Evolutionary conservation across 1,139 yeast species (phyloP).

Genomic region (Meyerozyma guilliermondii): DNA sequence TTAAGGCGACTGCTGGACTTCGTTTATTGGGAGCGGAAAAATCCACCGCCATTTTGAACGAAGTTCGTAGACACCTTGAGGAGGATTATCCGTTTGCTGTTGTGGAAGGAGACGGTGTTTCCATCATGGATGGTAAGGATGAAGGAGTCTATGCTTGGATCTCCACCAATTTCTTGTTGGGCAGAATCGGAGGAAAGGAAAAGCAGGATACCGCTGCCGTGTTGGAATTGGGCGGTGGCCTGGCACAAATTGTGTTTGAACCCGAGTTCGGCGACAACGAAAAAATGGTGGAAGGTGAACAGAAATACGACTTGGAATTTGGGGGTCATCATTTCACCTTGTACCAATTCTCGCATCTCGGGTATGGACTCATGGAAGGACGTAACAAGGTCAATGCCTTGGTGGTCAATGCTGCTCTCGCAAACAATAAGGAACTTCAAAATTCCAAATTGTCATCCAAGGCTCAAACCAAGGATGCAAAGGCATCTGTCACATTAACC

Average conservation of each 20-base stretch:
- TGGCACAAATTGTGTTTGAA: constrained; percentile 96
- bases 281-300: constrained; percentile 79
- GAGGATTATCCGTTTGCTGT: constrained; percentile 85
- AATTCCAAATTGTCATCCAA: constrained; percentile 28
- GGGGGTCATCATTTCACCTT: constrained; percentile 79
- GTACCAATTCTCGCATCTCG: constrained; percentile 92
- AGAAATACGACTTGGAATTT: constrained; percentile 72
- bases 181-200: constrained; percentile 77
- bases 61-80: constrained; percentile 73
- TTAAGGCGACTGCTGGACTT: constrained; percentile 97
- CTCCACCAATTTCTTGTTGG: constrained; percentile 86
- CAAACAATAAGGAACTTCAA: constrained; percentile 20
- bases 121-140: constrained; percentile 92
- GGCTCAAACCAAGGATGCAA: constrained; percentile 35
- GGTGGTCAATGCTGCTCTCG: constrained; percentile 48
- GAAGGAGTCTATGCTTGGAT: constrained; percentile 99
- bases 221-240: constrained; percentile 97
- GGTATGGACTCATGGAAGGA: constrained; percentile 94
- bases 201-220: constrained; percentile 88
- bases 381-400: constrained; percentile 72
- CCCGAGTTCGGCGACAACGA: constrained; percentile 63
- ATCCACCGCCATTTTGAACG: constrained; percentile 61
- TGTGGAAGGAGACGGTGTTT: constrained; percentile 69
- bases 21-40: constrained; percentile 78
- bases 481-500: constrained; percentile 37